Percentiles rank a stretch among this genome's conserved stretches.
Conservation (phyloP, 805 yeast species). For the Candida methanosorbosa region DNA sequence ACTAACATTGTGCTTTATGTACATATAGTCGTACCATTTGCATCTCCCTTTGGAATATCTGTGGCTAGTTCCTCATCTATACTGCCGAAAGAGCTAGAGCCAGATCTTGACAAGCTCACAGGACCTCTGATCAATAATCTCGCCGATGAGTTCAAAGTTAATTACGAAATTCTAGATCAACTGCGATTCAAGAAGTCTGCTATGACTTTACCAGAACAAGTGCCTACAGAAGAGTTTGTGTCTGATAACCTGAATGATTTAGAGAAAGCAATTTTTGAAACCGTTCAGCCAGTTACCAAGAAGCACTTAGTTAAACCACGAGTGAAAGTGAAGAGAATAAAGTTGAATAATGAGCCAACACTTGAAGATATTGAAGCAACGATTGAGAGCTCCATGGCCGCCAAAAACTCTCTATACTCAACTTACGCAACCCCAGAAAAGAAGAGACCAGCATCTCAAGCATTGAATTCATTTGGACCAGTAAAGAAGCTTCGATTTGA, state of each 20-base stretch:
- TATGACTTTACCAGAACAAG: slow-evolving; percentile 1
- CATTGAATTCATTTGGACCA: too few species aligned
- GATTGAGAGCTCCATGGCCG: too few species aligned
- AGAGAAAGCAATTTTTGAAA: slow-evolving; percentile 9
- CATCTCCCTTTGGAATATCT: slow-evolving; percentile 17
- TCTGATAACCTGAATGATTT: neutral
- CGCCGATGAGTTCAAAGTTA: slow-evolving; percentile 8
- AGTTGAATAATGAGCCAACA: neutral
- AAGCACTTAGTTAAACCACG: slow-evolving; percentile 16
- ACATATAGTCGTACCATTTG: slow-evolving; percentile 13
- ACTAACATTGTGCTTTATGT: too few species aligned
- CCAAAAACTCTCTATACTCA: too few species aligned
- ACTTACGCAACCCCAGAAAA: too few species aligned
- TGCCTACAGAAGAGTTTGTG: neutral
- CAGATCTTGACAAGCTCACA: neutral
- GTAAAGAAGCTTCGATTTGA: too few species aligned
- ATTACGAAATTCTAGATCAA: slow-evolving; percentile 12
- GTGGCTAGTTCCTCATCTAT: slow-evolving; percentile 1
- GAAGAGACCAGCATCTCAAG: too few species aligned
- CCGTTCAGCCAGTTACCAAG: slow-evolving; percentile 6
- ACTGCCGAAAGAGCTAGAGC: neutral
- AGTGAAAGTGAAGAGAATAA: slow-evolving; percentile 19
- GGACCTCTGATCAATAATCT: too few species aligned
- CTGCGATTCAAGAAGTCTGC: slow-evolving; percentile 29
- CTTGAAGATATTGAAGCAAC: neutral